Conservation (phyloP, 805 yeast species). For the Monosporozyma yasuniensis region DNA sequence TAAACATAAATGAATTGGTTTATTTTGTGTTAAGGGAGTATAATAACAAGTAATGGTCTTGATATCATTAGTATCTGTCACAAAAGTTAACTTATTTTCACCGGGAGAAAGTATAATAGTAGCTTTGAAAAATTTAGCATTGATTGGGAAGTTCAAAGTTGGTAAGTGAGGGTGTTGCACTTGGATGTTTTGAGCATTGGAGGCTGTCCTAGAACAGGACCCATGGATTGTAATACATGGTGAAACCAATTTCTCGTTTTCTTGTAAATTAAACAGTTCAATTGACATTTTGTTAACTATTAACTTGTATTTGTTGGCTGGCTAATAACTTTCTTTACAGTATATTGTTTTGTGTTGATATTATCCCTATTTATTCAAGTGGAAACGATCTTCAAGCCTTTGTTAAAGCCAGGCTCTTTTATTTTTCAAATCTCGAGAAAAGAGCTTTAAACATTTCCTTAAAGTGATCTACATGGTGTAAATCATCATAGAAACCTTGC, state of each 20-base stretch:
- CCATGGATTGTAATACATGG: conserved; percentile 48
- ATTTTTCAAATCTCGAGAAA: background rate
- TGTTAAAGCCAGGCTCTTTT: background rate
- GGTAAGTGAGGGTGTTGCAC: conserved; percentile 42
- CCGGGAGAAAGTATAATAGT: conserved; percentile 63
- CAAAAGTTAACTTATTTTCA: conserved; percentile 46
- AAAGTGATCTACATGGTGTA: background rate
- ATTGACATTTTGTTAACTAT: conserved; percentile 3
- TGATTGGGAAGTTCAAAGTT: conserved; percentile 60
- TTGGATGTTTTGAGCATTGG: conserved; percentile 33
- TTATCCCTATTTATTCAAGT: background rate
- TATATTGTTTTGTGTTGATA: background rate
- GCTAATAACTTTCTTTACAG: background rate
- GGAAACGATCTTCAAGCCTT: background rate
- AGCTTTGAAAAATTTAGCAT: conserved; percentile 65
- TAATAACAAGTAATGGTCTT: conserved; percentile 35
- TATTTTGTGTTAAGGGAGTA: conserved; percentile 50
- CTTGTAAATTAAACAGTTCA: conserved; percentile 29
- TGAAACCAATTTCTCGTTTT: conserved; percentile 33
- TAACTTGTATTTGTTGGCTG: background rate
- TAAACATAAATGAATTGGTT: conserved; percentile 75
- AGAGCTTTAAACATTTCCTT: background rate
- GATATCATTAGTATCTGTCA: conserved; percentile 35
- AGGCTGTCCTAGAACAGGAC: conserved; percentile 22
- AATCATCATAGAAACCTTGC: background rate